Evolutionary conservation across 345 rosid species (phyloP).

Genomic region (Salix dunnii): DNA sequence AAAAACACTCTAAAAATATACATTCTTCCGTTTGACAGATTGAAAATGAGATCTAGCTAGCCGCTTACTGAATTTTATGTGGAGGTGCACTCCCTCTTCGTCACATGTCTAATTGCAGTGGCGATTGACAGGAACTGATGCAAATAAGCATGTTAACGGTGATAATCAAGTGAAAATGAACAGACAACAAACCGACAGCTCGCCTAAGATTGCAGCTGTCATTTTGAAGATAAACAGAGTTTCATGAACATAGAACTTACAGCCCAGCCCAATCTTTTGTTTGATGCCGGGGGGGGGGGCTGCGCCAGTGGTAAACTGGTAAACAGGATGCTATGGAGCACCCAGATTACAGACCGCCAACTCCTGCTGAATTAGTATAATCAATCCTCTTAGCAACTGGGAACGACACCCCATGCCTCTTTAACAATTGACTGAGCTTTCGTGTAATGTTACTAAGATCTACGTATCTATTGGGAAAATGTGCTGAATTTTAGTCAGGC

Average conservation of each 20-base stretch:
- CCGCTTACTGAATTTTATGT: too few species aligned
- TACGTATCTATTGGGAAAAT: too few species aligned
- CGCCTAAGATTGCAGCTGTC: neutral
- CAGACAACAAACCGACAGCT: neutral
- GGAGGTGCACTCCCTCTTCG: too few species aligned
- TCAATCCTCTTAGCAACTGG: neutral
- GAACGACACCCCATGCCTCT: neutral
- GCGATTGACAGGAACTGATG: neutral
- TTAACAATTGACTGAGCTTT: neutral
- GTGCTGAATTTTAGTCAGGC: too few species aligned
- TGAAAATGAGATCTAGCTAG: too few species aligned
- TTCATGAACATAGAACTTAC: neutral
- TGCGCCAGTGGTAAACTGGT: constrained; percentile 1
- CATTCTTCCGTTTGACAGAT: too few species aligned
- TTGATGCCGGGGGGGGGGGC: constrained; percentile 1
- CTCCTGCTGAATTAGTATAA: neutral
- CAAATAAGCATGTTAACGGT: too few species aligned
- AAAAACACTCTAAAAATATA: too few species aligned
- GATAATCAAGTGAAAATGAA: neutral
- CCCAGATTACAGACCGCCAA: neutral
- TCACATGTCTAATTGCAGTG: neutral
- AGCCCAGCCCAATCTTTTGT: neutral
- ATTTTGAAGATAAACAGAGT: neutral
- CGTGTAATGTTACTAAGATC: too few species aligned
- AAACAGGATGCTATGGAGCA: neutral